Conservation (phyloP, 352 stramenopile genomes). For the Globisporangium solare region DNA sequence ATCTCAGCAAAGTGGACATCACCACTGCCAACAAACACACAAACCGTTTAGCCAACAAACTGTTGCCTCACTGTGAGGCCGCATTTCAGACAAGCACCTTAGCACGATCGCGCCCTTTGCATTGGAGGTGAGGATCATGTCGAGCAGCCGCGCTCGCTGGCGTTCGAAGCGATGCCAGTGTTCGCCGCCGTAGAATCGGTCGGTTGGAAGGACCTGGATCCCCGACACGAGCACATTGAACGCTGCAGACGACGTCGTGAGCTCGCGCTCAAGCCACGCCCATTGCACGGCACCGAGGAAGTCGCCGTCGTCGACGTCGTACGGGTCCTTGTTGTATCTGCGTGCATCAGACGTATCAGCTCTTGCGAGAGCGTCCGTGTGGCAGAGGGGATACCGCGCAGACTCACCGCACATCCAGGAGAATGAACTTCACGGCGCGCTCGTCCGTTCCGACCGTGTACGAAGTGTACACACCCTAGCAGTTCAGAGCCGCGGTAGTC, state of each 20-base stretch:
- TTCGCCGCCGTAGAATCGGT: slow-evolving; percentile 75
- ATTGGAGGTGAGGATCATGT: slow-evolving; percentile 75
- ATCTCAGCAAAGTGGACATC: slow-evolving; percentile 92
- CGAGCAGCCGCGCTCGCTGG: slow-evolving; percentile 72
- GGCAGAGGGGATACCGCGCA: not conserved
- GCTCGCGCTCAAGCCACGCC: slow-evolving; percentile 77
- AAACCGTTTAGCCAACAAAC: not conserved
- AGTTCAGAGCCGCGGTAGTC: too few species aligned
- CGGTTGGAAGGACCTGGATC: slow-evolving; percentile 85
- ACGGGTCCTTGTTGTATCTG: slow-evolving; percentile 79
- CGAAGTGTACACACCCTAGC: slow-evolving; percentile 74
- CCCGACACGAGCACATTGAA: slow-evolving; percentile 92
- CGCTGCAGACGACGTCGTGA: slow-evolving; percentile 70
- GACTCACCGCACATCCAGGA: slow-evolving; percentile 69
- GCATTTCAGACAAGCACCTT: slow-evolving; percentile 25
- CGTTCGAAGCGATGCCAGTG: slow-evolving; percentile 86
- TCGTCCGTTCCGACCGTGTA: slow-evolving; percentile 58
- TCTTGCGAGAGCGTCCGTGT: not conserved
- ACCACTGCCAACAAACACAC: slow-evolving; percentile 36
- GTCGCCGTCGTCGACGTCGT: slow-evolving; percentile 46
- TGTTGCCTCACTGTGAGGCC: too few species aligned
- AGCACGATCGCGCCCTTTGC: slow-evolving; percentile 85
- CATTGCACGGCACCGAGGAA: slow-evolving; percentile 78
- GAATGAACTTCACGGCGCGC: slow-evolving; percentile 73
- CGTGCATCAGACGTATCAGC: not conserved